These are phyloP conservation scores for Geranium rotundifolium DNA, from an alignment of 345 rosid species.

Conservation along the genomic window DNA sequence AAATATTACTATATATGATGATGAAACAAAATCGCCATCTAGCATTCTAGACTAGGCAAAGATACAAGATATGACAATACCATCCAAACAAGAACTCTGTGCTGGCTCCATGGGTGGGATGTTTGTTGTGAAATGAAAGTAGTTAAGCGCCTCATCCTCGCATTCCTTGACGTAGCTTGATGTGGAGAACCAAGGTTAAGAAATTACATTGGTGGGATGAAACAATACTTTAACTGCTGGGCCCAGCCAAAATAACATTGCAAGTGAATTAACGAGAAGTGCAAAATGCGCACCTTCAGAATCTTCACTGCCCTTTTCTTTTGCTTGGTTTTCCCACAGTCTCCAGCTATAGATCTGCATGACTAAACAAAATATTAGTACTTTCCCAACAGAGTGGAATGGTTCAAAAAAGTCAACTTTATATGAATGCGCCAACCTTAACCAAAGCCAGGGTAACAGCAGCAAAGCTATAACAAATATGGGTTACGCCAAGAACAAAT, in stretches of 20 bases:
- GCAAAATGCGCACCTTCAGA: constrained; percentile 21
- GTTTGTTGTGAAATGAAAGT: constrained; percentile 39
- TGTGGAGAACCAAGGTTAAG: constrained; percentile 16
- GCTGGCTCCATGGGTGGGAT: constrained; percentile 65
- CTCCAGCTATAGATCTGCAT: constrained; percentile 63
- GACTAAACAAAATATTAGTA: constrained; percentile 3
- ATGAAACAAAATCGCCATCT: background rate
- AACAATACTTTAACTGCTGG: background rate
- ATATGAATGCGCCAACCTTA: constrained; percentile 27
- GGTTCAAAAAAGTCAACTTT: background rate
- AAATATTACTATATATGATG: background rate
- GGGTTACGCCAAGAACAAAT: constrained; percentile 44
- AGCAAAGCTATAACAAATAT: constrained; percentile 52
- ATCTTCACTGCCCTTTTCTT: constrained; percentile 20
- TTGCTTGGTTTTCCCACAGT: constrained; percentile 51
- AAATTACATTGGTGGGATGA: background rate
- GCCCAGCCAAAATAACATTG: background rate
- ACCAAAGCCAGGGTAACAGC: constrained; percentile 47
- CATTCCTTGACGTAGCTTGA: constrained; percentile 15
- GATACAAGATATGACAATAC: constrained; percentile 15
- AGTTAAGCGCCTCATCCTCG: constrained; percentile 27
- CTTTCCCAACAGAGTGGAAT: background rate
- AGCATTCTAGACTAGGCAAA: background rate
- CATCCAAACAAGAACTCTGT: constrained; percentile 56
- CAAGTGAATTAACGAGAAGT: background rate